Conservation (phyloP, 169 alveolate genomes). For the Plasmodium blacklocki region DNA sequence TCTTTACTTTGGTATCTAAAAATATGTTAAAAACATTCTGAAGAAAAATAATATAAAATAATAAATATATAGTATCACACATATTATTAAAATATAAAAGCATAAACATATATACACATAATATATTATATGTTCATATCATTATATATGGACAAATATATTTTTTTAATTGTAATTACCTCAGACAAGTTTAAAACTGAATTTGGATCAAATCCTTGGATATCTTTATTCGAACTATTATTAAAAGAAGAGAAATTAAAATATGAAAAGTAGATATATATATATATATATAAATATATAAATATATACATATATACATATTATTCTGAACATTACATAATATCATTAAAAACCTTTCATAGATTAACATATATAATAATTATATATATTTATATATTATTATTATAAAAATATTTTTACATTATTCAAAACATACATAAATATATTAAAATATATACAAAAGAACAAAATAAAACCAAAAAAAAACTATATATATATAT, state of each 20-base stretch:
- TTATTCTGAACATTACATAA: neutral
- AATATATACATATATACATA: neutral
- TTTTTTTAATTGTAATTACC: conserved; percentile 20
- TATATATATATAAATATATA: neutral
- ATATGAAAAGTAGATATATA: too few species aligned
- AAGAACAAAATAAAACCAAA: neutral
- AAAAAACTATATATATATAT: neutral
- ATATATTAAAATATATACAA: neutral
- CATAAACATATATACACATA: conserved; percentile 13
- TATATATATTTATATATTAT: too few species aligned
- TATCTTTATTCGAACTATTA: conserved; percentile 40
- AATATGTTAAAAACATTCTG: conserved; percentile 72
- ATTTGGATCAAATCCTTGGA: conserved; percentile 44
- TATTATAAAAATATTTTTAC: conserved; percentile 7
- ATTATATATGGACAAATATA: neutral
- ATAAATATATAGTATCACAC: neutral
- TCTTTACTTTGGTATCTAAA: conserved; percentile 69
- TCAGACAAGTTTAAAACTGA: conserved; percentile 67
- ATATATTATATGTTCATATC: neutral
- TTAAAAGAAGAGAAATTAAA: neutral
- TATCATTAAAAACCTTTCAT: too few species aligned
- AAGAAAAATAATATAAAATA: neutral
- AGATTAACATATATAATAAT: too few species aligned
- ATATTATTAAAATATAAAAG: conserved; percentile 1
- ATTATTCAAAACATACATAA: neutral